Evolutionary conservation across 2,329 filamentous ascomycete genomes (phyloP), one percentile per base, ranked within the genome.

Genomic region (Talaromyces verruculosus): DNA sequence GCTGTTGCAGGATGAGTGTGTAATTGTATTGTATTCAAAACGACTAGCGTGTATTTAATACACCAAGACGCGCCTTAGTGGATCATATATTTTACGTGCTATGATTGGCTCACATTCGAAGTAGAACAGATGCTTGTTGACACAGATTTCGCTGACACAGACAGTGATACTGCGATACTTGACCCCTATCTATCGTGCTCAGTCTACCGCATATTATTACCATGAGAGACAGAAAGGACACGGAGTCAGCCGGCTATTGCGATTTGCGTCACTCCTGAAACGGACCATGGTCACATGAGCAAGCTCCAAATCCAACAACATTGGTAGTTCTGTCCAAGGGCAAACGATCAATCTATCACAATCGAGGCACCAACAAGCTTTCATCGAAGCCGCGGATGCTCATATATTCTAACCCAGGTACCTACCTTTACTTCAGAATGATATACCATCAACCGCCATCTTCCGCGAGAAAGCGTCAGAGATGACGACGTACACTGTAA

Each of bases 351-450:
- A 17, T 57, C 53, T 2, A 39, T 57, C 8, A 22, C 30, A 19
- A 57, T 57, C 53, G 30, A 57, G 53, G 19, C 53, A 57, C 33
- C 22, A n/a, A 22, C 53, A 57, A 57, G 17, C 33, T 57, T 30
- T 55, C 53, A 22, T 25, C 13, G 17, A n/a, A 33, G n/a, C 53
- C 53, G 33, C 13, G 53, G 53, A 57, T 22, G 19, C 51, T 57
- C n/a, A 7, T 10, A 22, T 7, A 11, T 19, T 25, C 1, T 11
- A 17, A 15, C 33, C 33, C 30, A 37, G 30, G 33, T 22, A 55
- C 28, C 30, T 37, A 57, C 49, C 28, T 53, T 53, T 30, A 39
- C 33, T 37, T 57, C 30, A 37, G 11, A 57, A 57, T 57, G 53
- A 57, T 39, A 22, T n/a, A 15, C n/a, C 15, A 55, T 25, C 33